Conservation (phyloP, 1,284 basidiomycete genomes). For the Phylloboletellus chloephorus region DNA sequence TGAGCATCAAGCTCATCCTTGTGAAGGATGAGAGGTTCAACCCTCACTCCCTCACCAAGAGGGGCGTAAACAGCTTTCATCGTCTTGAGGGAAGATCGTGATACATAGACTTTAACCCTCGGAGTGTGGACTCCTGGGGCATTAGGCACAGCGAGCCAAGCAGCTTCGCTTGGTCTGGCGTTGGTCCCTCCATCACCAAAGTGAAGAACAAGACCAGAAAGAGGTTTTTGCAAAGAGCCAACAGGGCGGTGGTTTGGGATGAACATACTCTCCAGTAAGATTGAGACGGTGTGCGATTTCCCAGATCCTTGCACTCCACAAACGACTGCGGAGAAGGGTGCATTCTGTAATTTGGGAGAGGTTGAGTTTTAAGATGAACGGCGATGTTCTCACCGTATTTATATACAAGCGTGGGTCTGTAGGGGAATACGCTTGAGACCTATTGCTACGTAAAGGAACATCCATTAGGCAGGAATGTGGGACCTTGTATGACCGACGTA, state of each 20-base stretch:
- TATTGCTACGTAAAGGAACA: conserved; percentile 11
- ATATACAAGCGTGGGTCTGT: conserved; percentile 50
- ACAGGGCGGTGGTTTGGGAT: conserved; percentile 44
- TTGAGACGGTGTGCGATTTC: conserved; percentile 65
- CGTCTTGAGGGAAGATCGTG: conserved; percentile 54
- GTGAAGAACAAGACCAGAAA: conserved; percentile 62
- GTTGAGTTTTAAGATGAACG: background rate
- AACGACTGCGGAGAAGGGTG: conserved; percentile 53
- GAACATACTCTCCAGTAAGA: conserved; percentile 63
- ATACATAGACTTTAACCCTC: conserved; percentile 54
- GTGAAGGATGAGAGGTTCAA: conserved; percentile 53
- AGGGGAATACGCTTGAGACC: conserved; percentile 32
- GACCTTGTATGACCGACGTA: conserved; percentile 23
- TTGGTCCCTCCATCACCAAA: conserved; percentile 59
- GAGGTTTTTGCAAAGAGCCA: conserved; percentile 47
- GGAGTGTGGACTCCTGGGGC: conserved; percentile 40
- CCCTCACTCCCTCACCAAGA: conserved; percentile 43
- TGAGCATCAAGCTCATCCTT: conserved; percentile 63
- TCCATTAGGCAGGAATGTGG: background rate
- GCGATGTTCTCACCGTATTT: conserved; percentile 45
- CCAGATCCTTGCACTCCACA: conserved; percentile 66
- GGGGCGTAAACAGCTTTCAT: conserved; percentile 53
- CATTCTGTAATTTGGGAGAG: conserved; percentile 37
- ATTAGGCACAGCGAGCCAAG: conserved; percentile 47
- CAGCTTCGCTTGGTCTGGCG: conserved; percentile 58